Conservation (phyloP, 2,329 filamentous ascomycete species). For the Nemania sp. region DNA sequence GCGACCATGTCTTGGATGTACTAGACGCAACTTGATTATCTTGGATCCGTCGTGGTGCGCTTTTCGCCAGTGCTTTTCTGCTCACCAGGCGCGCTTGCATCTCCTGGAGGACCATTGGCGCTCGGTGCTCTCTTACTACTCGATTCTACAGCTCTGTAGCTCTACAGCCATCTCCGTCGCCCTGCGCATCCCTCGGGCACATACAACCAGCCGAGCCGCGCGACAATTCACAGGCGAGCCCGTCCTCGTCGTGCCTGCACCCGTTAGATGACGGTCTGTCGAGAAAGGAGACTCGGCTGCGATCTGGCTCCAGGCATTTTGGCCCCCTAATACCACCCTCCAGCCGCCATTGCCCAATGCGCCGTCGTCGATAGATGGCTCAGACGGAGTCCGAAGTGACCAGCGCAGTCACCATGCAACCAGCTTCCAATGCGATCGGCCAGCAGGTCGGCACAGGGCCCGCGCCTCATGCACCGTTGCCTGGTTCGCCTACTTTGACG, state of each 20-base stretch:
- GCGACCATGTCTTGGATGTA: conserved; percentile 14
- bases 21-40: conserved; percentile 15
- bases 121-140: conserved; percentile 3
- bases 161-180: neutral
- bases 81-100: neutral
- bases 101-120: neutral
- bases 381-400: no score
- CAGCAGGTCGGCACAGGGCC: conserved; percentile 28
- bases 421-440: conserved; percentile 27
- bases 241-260: conserved; percentile 1
- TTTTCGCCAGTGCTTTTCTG: neutral
- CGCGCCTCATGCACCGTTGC: conserved; percentile 51
- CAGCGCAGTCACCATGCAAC: conserved; percentile 32
- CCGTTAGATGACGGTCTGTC: conserved; percentile 1
- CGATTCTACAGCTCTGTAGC: neutral
- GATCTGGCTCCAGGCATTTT: neutral
- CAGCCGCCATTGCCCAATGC: neutral
- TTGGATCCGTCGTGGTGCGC: neutral
- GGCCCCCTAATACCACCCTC: neutral
- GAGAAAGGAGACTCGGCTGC: conserved; percentile 1
- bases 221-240: conserved; percentile 6
- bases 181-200: neutral
- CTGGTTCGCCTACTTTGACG: conserved; percentile 82
- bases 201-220: neutral
- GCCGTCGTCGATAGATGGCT: no score